These are phyloP conservation scores for Trapa bicornis DNA, from an alignment of 345 rosid genomes.

Conservation along the genomic window DNA sequence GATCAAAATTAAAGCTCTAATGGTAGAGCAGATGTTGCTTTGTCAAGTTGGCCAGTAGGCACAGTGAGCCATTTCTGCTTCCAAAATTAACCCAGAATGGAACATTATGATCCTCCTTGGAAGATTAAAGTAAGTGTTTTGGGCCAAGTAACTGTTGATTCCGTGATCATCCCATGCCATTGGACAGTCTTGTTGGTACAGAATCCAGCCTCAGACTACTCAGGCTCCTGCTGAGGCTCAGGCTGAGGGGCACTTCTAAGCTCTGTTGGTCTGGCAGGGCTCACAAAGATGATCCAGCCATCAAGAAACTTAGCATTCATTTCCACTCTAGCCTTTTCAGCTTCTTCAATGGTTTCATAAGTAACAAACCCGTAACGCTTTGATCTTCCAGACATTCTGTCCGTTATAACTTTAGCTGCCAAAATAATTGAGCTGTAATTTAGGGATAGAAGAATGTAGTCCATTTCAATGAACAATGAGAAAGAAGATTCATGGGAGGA, in stretches of 20 bases:
- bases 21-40: no score
- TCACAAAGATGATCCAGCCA: constrained; percentile 93
- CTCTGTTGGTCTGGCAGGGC: constrained; percentile 76
- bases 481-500: not conserved
- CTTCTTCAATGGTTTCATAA: constrained; percentile 59
- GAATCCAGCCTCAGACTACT: constrained; percentile 37
- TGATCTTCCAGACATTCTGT: constrained; percentile 59
- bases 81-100: not conserved
- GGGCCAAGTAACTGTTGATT: not conserved
- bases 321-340: constrained; percentile 70
- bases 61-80: not conserved
- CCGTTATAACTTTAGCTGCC: constrained; percentile 58
- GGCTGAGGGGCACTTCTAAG: not conserved
- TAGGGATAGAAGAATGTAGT: not conserved
- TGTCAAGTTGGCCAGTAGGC: no score
- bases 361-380: constrained; percentile 78
- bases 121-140: not conserved
- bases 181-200: constrained; percentile 68
- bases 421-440: not conserved
- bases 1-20: no score
- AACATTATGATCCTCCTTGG: not conserved
- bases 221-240: constrained; percentile 6
- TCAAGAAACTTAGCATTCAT: constrained; percentile 86
- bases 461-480: not conserved
- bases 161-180: constrained; percentile 18